Percentiles rank a stretch among this genome's conserved stretches.
These are phyloP conservation scores for Penicillium herquei DNA, from an alignment of 495 filamentous ascomycete species.

Conservation along the genomic window DNA sequence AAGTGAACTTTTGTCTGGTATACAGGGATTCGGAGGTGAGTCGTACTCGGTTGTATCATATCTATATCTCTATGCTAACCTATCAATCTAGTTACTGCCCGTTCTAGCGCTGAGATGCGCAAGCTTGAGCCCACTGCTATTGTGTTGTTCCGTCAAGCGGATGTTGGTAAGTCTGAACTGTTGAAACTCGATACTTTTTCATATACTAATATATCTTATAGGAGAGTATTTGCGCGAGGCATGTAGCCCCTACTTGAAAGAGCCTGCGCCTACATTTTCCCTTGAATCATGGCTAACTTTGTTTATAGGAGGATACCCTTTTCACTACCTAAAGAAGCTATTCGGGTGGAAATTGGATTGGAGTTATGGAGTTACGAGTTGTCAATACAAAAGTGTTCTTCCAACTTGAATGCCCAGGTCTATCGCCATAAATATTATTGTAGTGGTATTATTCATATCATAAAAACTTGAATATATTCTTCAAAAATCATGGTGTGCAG, in stretches of 20 bases:
- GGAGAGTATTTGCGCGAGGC: slow-evolving; percentile 88
- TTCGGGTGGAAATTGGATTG: slow-evolving; percentile 22
- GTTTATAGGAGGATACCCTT: slow-evolving; percentile 44
- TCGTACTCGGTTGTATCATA: background rate
- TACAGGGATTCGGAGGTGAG: slow-evolving; percentile 3
- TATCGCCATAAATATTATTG: background rate
- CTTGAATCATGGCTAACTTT: slow-evolving; percentile 13
- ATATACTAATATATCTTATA: background rate
- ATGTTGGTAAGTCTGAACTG: background rate
- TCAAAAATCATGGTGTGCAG: too few relatives aligned
- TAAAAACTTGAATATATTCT: too few relatives aligned
- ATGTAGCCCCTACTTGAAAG: slow-evolving; percentile 1
- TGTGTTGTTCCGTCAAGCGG: slow-evolving; percentile 57
- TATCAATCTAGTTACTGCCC: slow-evolving; percentile 63
- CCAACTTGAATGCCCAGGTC: slow-evolving; percentile 3
- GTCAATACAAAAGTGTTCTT: slow-evolving; percentile 15
- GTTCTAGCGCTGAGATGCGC: slow-evolving; percentile 77
- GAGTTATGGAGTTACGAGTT: slow-evolving; percentile 20
- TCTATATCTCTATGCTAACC: background rate
- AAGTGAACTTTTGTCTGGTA: background rate
- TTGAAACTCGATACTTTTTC: background rate
- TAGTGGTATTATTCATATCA: background rate
- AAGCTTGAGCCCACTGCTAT: slow-evolving; percentile 87
- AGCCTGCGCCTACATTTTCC: background rate
- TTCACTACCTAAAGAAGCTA: slow-evolving; percentile 40